Evolutionary conservation across 768 basidiomycete genomes (phyloP), one percentile per base, ranked within the genome.

Genomic region (Boletus patriciae): DNA sequence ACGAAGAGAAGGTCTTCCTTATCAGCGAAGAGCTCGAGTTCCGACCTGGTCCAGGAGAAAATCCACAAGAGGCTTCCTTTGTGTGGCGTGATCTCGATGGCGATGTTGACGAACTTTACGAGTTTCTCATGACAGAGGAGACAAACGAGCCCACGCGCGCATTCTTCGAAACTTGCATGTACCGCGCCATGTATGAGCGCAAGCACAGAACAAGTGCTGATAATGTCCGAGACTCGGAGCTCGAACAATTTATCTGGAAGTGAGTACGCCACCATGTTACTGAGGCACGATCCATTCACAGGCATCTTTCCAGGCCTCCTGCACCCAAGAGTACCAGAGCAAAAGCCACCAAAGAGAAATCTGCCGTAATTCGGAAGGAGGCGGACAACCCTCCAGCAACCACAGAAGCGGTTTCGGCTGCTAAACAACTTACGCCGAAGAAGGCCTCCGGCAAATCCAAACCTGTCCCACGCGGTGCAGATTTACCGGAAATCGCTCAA

Each of bases 181-280:
- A 96, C 64, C 86, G 92, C 29, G 96, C 96, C 56, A 94, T 98
- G 86, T 98, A 88, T 72, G 97, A 99, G 69, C 84, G 94, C 74
- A 95, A 94, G 76, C 88, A 89, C 77, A 86, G 80, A 64, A 77
- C 63, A 49, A 84, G 83, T 62, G 90, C 91, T 12, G 87, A 91
- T 52, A 82, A 78, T 57, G 81, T 87, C 18, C 72, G 70, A 31
- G 88, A 92, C 63, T 73, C 78, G 1, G 85, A 90, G 33, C 76
- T 98, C 36, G 83, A 87, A 33, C 83, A 91, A 66, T 92, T 98
- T 66, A 83, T 90, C 21, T 90, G 87, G 83, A 80, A 80, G 90
- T 94, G 64, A 72, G 89, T 81, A 23, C 19, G n/a, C 48, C n/a
- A 23, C 34, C 34, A 38, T 44, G 15, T 23, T 1, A 1, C 31